Conservation (phyloP, 2,329 filamentous ascomycete species). For the Penicillium italicum region DNA sequence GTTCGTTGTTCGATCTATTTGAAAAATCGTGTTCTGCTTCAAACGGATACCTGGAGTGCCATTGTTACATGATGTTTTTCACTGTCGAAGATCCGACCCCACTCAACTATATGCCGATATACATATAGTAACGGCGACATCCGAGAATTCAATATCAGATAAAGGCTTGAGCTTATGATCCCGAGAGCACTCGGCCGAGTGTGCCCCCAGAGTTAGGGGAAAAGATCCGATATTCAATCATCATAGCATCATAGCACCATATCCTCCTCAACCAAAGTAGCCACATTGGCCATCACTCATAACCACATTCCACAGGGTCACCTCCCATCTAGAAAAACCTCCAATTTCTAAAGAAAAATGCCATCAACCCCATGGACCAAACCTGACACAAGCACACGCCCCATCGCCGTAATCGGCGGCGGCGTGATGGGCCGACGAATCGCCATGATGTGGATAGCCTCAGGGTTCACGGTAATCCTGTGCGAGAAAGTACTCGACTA, state of each 20-base stretch:
- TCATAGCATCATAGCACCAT: conserved; percentile 8
- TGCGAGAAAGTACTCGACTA: conserved; percentile 14
- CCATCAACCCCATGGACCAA: conserved; percentile 16
- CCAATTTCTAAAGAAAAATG: conserved; percentile 9
- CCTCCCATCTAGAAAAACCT: neutral
- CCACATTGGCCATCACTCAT: neutral
- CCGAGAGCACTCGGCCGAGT: conserved; percentile 3
- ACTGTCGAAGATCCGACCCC: neutral
- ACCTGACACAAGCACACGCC: conserved; percentile 19
- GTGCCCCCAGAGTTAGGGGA: conserved; percentile 8
- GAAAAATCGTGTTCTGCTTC: neutral
- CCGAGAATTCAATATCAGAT: neutral
- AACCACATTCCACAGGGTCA: neutral
- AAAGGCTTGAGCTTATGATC: neutral
- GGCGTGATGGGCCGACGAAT: conserved; percentile 23
- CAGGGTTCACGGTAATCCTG: conserved; percentile 15
- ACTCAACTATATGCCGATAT: neutral
- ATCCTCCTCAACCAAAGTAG: neutral
- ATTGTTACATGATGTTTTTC: neutral
- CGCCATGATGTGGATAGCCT: conserved; percentile 22
- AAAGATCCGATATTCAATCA: conserved; percentile 8
- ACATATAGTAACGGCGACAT: neutral
- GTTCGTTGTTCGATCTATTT: neutral
- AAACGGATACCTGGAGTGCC: neutral
- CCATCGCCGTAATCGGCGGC: conserved; percentile 22